Percentiles rank a stretch among this genome's conserved stretches.
These are phyloP conservation scores for Fraxinus sp. DNA, from an alignment of 305 asterid species.

Conservation along the genomic window DNA sequence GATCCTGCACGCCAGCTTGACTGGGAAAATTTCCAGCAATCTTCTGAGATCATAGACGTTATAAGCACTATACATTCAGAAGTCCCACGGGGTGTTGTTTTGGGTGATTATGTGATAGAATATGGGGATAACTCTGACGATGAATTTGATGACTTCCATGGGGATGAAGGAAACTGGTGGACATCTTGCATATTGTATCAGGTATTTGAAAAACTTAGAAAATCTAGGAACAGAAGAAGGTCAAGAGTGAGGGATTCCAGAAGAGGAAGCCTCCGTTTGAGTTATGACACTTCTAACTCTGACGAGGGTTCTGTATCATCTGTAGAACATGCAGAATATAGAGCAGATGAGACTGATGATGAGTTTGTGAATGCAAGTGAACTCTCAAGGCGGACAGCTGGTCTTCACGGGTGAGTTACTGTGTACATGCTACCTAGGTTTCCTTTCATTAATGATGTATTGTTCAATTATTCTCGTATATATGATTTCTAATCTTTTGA, in stretches of 20 bases:
- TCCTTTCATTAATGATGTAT: background rate
- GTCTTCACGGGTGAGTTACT: constrained; percentile 55
- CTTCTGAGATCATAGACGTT: constrained; percentile 79
- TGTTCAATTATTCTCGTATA: background rate
- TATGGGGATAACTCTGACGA: constrained; percentile 78
- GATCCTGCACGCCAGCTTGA: constrained; percentile 83
- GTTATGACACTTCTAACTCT: constrained; percentile 63
- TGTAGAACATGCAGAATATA: constrained; percentile 55
- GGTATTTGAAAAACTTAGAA: constrained; percentile 64
- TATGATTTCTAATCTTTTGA: constrained; percentile 8
- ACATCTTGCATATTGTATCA: constrained; percentile 78
- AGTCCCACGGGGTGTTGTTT: constrained; percentile 72
- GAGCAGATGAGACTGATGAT: constrained; percentile 56
- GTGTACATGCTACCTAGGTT: background rate
- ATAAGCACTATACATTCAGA: constrained; percentile 77
- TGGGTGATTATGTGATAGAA: constrained; percentile 85
- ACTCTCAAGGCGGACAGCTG: constrained; percentile 52
- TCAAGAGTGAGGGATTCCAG: constrained; percentile 58
- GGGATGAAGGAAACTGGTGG: constrained; percentile 71
- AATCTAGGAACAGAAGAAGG: constrained; percentile 76
- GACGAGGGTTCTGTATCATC: constrained; percentile 79
- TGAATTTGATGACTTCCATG: constrained; percentile 62
- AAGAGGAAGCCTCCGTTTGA: constrained; percentile 55
- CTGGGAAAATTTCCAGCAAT: constrained; percentile 88
- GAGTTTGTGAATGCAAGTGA: constrained; percentile 49